Conservation (phyloP, 371 early-diverging fungal genomes). For the Actinomucor elegans region DNA sequence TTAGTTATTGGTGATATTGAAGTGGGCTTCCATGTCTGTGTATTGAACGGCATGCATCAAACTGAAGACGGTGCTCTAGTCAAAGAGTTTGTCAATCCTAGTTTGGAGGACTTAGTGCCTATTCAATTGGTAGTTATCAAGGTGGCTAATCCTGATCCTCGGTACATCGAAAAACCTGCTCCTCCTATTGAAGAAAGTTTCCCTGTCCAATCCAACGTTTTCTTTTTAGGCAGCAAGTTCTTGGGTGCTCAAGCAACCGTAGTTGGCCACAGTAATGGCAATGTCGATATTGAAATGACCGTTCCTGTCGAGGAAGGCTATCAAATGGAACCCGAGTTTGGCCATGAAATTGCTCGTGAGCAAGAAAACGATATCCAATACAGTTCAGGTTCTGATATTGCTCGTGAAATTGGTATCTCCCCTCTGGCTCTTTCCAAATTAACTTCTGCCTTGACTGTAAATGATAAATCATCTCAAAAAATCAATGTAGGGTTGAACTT, state of each 20-base stretch:
- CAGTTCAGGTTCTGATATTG: constrained; percentile 65
- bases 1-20: constrained; percentile 71
- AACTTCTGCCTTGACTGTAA: constrained; percentile 77
- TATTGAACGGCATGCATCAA: constrained; percentile 71
- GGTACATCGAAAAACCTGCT: constrained; percentile 63
- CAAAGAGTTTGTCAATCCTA: constrained; percentile 77
- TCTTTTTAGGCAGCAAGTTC: constrained; percentile 62
- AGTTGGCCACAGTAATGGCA: constrained; percentile 50
- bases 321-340: constrained; percentile 55
- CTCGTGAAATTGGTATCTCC: constrained; percentile 61
- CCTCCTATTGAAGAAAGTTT: constrained; percentile 62
- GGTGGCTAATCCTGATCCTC: constrained; percentile 68
- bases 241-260: constrained; percentile 82
- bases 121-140: constrained; percentile 69
- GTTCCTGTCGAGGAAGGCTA: constrained; percentile 34
- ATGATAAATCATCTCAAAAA: constrained; percentile 54
- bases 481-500: constrained; percentile 84
- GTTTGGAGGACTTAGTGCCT: constrained; percentile 63
- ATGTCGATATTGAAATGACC: constrained; percentile 53
- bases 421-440: constrained; percentile 75
- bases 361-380: constrained; percentile 51
- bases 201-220: constrained; percentile 65
- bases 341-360: constrained; percentile 48
- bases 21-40: constrained; percentile 67
- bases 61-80: constrained; percentile 79